These are phyloP conservation scores for Raffaelea ambrosiae DNA, from an alignment of 2,329 filamentous ascomycete genomes.

Conservation along the genomic window DNA sequence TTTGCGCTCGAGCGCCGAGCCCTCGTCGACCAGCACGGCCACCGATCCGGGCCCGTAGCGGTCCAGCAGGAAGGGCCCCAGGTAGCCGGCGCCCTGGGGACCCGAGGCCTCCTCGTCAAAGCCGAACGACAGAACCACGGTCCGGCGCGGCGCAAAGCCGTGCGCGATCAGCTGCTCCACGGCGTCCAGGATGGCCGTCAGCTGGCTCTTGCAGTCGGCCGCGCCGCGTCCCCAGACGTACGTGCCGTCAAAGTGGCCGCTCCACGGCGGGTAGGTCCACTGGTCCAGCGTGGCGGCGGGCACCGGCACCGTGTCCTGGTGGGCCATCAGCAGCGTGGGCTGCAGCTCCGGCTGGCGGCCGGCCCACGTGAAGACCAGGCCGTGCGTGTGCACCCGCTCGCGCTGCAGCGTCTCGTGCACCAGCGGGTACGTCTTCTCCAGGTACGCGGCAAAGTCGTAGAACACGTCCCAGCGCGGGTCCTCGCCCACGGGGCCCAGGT, in stretches of 20 bases:
- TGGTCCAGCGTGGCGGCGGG: conserved; percentile 34
- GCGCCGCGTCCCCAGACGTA: conserved; percentile 54
- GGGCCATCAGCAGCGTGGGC: conserved; percentile 50
- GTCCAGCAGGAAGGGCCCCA: conserved; percentile 33
- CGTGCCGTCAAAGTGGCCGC: conserved; percentile 45
- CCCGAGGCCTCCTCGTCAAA: conserved; percentile 55
- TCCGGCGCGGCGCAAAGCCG: conserved; percentile 42
- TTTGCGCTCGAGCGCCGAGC: conserved; percentile 30
- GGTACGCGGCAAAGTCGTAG: conserved; percentile 39
- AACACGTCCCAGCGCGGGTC: conserved; percentile 52
- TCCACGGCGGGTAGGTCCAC: conserved; percentile 53
- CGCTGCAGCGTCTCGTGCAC: conserved; percentile 37
- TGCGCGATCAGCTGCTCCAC: conserved; percentile 44
- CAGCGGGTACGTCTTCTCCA: conserved; percentile 41
- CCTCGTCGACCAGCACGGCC: conserved; percentile 51
- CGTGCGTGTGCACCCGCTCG: conserved; percentile 50
- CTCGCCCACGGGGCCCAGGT: conserved; percentile 41
- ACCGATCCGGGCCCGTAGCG: conserved; percentile 46
- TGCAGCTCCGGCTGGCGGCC: conserved; percentile 40
- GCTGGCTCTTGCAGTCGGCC: conserved; percentile 50
- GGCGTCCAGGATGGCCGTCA: conserved; percentile 47
- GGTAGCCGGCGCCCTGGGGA: conserved; percentile 35
- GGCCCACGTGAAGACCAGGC: conserved; percentile 48
- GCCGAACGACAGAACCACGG: conserved; percentile 49
- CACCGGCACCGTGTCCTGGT: conserved; percentile 56